Conservation (phyloP, 306 rosid genomes). For the Acacia confusa region DNA sequence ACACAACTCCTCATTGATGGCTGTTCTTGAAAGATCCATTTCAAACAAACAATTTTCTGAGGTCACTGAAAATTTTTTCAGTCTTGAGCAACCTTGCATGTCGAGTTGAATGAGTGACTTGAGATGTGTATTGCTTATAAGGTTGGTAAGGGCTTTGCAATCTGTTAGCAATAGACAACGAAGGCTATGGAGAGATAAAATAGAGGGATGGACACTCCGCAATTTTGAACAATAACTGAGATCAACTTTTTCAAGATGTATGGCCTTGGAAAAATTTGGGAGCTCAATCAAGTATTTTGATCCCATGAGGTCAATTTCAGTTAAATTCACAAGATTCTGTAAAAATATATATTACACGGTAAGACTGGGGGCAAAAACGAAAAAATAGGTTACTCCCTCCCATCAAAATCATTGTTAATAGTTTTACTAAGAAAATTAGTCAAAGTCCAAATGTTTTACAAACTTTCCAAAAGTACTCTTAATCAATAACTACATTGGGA, state of each 20-base stretch:
- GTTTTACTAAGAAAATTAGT: too few relatives aligned
- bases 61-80: background rate
- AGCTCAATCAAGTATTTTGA: background rate
- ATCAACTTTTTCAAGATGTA: background rate
- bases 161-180: accelerated
- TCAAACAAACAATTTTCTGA: background rate
- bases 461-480: too few relatives aligned
- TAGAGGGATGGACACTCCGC: background rate
- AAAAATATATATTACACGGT: too few relatives aligned
- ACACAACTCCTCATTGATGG: background rate
- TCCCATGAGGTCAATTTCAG: background rate
- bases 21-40: background rate
- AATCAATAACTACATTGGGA: background rate
- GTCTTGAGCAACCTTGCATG: background rate
- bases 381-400: background rate
- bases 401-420: too few relatives aligned
- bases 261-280: background rate
- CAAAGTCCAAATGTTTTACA: too few relatives aligned
- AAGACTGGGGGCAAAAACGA: too few relatives aligned
- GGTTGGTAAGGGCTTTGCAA: background rate
- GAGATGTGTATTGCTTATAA: background rate
- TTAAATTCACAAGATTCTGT: background rate
- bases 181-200: background rate
- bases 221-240: background rate
- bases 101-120: background rate